phyloP scores from a whole-genome alignment of 805 yeast species.

The Metschnikowia proteae region DNA sequence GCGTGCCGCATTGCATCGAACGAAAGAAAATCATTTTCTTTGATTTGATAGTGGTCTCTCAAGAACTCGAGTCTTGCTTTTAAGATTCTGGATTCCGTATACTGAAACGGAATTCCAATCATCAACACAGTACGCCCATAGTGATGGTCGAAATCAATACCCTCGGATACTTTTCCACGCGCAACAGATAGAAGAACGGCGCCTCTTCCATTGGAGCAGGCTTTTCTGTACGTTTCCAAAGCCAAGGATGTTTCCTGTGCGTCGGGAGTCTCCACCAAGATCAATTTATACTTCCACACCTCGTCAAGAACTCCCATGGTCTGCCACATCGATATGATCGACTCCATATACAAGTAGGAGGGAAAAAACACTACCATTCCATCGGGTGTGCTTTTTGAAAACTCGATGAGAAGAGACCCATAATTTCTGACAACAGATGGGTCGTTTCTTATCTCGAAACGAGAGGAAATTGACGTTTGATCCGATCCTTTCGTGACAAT shows the following conservation, averaged over 20 bases:
- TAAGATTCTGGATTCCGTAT: conserved; percentile 92
- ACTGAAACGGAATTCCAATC: conserved; percentile 99
- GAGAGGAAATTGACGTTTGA: conserved; percentile 93
- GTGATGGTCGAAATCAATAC: conserved; percentile 98
- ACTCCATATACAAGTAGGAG: conserved; percentile 94
- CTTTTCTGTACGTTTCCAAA: conserved; percentile 89
- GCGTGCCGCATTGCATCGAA: conserved; percentile 99
- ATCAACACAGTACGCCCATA: conserved; percentile 95
- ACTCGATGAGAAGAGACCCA: conserved; percentile 88
- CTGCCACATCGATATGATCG: conserved; percentile 98
- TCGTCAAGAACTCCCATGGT: conserved; percentile 97
- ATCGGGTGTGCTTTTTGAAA: conserved; percentile 93
- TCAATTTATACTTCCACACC: conserved; percentile 95
- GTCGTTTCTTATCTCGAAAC: conserved; percentile 95
- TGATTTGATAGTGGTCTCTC: conserved; percentile 86
- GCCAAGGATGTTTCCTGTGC: conserved; percentile 98
- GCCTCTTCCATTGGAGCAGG: conserved; percentile 96
- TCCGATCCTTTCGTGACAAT: conserved; percentile 97
- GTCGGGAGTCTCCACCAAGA: conserved; percentile 97
- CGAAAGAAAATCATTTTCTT: conserved; percentile 90
- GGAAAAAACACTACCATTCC: conserved; percentile 98
- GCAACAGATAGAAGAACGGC: conserved; percentile 96
- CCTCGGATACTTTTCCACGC: conserved; percentile 98
- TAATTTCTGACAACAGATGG: conserved; percentile 97
- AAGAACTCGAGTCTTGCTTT: conserved; percentile 93